A percentile compares a stretch with the other conserved stretches of the same genome.
Conservation (phyloP, 1,284 basidiomycete genomes). For the Fomes fomentarius region DNA sequence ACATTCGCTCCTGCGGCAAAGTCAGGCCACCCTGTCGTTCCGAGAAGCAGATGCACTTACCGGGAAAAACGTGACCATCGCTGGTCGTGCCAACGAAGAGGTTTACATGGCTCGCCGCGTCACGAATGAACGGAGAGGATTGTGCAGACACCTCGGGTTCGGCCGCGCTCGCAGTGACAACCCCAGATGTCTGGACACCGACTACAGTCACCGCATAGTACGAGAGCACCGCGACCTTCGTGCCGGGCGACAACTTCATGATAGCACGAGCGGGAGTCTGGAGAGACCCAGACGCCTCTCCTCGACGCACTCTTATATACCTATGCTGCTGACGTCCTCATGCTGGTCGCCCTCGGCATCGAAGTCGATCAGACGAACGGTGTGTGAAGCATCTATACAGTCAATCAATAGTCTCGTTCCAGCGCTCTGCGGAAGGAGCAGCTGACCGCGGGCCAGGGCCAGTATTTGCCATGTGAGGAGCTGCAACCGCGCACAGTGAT, state of each 20-base stretch:
- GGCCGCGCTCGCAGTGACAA: neutral
- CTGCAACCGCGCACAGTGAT: no score
- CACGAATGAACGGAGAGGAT: constrained; percentile 13
- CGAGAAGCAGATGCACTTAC: constrained; percentile 31
- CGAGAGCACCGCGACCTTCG: neutral
- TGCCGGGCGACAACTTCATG: constrained; percentile 12
- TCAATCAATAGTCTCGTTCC: no score
- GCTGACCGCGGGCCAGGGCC: constrained; percentile 11
- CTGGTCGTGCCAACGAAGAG: constrained; percentile 62
- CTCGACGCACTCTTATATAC: neutral
- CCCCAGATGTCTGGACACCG: neutral
- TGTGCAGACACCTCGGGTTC: neutral
- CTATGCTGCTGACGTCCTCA: neutral
- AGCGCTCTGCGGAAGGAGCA: neutral
- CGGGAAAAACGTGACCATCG: constrained; percentile 66
- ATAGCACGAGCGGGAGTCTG: neutral
- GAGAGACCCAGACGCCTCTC: neutral
- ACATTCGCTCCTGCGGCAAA: constrained; percentile 53
- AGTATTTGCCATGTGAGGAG: no score
- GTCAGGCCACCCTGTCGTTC: neutral
- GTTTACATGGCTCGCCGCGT: constrained; percentile 45
- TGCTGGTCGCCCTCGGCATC: constrained; percentile 2
- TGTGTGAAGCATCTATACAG: no score
- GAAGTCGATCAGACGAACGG: constrained; percentile 19
- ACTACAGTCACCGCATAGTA: neutral